phyloP scores from a whole-genome alignment of 345 rosid genomes.

The Euphorbia peplus region DNA sequence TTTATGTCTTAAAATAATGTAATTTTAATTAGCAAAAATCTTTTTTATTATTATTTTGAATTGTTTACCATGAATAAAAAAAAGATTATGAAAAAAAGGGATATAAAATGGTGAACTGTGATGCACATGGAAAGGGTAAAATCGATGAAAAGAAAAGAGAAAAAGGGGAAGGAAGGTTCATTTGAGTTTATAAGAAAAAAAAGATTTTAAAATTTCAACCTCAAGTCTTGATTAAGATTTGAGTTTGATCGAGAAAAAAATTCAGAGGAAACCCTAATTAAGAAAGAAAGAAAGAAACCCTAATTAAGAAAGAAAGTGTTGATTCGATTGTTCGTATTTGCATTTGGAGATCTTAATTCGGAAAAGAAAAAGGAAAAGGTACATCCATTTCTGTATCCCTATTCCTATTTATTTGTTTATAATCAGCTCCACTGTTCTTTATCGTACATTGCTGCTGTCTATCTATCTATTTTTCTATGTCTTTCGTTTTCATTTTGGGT shows the following conservation, averaged over 20 bases:
- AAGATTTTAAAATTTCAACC: conserved; percentile 7
- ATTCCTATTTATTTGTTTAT: neutral
- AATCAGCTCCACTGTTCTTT: conserved; percentile 12
- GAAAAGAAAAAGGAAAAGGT: conserved; percentile 31
- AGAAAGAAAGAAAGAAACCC: neutral
- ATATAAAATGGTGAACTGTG: neutral
- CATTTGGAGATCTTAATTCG: conserved; percentile 41
- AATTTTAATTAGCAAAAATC: neutral
- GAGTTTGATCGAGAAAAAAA: conserved; percentile 25
- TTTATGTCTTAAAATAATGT: neutral
- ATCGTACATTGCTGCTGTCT: conserved; percentile 29
- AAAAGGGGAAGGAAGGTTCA: neutral
- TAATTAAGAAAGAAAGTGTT: conserved; percentile 6
- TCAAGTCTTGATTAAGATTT: conserved; percentile 20
- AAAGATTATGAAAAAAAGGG: too few relatives aligned
- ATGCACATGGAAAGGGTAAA: conserved; percentile 3
- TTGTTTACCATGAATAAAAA: too few relatives aligned
- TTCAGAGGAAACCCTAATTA: conserved; percentile 22
- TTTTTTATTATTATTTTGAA: too few relatives aligned
- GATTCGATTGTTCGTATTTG: conserved; percentile 20
- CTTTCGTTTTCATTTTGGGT: neutral
- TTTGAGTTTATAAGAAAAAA: neutral
- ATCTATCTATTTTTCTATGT: neutral
- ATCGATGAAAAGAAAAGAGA: neutral
- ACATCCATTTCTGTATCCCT: neutral